These are phyloP conservation scores for Trichophyton simii DNA, from an alignment of 2,329 filamentous ascomycete genomes.

Conservation along the genomic window DNA sequence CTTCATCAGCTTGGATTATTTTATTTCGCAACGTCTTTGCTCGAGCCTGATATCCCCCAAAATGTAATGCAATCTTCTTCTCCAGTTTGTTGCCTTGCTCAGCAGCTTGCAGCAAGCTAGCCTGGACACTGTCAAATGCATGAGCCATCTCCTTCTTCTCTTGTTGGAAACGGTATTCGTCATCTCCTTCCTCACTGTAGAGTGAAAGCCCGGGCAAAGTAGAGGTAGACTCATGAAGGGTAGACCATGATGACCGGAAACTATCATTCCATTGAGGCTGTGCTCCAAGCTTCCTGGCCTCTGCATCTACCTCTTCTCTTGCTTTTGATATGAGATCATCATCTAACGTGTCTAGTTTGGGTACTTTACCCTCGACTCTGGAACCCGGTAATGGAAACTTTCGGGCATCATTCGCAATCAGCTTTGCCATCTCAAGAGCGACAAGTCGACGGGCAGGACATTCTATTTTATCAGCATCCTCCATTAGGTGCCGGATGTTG, in stretches of 20 bases:
- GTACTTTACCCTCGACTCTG: constrained; percentile 50
- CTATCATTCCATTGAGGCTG: constrained; percentile 39
- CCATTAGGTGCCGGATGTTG: constrained; percentile 56
- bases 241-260: constrained; percentile 42
- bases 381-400: constrained; percentile 60
- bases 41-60: constrained; percentile 82
- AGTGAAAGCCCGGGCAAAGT: constrained; percentile 63
- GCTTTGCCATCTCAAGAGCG: constrained; percentile 60
- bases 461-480: constrained; percentile 46
- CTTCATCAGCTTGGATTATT: constrained; percentile 60
- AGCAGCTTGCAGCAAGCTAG: constrained; percentile 59
- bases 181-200: constrained; percentile 65
- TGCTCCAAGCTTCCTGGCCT: constrained; percentile 42
- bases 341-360: constrained; percentile 50
- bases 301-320: constrained; percentile 60
- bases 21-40: constrained; percentile 70
- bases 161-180: constrained; percentile 36
- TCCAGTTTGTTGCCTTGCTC: constrained; percentile 77
- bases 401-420: constrained; percentile 71
- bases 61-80: constrained; percentile 78
- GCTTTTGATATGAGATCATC: constrained; percentile 64
- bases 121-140: constrained; percentile 65
- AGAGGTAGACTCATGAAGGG: constrained; percentile 34
- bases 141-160: constrained; percentile 50
- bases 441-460: constrained; percentile 59